Evolutionary conservation across 306 rosid genomes (phyloP).

Genomic region (Lablab purpureus): DNA sequence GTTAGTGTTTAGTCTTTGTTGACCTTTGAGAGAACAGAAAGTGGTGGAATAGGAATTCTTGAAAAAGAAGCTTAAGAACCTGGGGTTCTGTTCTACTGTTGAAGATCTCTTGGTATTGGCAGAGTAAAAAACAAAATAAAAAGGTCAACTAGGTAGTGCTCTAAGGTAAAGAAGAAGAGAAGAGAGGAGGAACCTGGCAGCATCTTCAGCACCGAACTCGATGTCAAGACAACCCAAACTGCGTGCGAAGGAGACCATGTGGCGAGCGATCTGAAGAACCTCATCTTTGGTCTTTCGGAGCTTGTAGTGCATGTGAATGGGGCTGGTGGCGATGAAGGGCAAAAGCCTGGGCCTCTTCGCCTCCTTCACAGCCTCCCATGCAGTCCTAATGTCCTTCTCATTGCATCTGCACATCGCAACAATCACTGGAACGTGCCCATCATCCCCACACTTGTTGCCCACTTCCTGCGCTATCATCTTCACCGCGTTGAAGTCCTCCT

Average conservation of each 20-base stretch:
- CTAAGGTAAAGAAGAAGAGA: not conserved
- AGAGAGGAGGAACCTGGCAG: not conserved
- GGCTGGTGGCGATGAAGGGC: not conserved
- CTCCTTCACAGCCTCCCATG: conserved; percentile 5
- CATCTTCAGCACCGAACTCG: not conserved
- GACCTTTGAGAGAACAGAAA: too few relatives aligned
- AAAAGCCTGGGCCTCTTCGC: not conserved
- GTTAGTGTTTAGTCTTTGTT: too few relatives aligned
- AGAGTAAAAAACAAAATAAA: too few relatives aligned
- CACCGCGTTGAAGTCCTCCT: not conserved
- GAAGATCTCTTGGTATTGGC: too few relatives aligned
- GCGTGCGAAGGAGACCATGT: not conserved
- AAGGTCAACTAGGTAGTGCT: too few relatives aligned
- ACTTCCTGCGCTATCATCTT: not conserved
- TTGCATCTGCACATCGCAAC: not conserved
- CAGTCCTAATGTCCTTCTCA: not conserved
- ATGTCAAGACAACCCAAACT: not conserved
- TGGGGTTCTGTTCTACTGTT: too few relatives aligned
- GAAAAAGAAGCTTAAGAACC: too few relatives aligned
- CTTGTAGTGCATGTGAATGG: conserved; percentile 3
- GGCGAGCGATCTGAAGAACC: not conserved
- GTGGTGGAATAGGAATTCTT: too few relatives aligned
- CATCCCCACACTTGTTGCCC: not conserved
- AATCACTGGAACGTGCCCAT: not conserved
- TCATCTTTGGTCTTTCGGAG: not conserved